Base-by-base conservation (phyloP, 129 eudicot genomes). In the Heracleum sosnowskyi region DNA sequence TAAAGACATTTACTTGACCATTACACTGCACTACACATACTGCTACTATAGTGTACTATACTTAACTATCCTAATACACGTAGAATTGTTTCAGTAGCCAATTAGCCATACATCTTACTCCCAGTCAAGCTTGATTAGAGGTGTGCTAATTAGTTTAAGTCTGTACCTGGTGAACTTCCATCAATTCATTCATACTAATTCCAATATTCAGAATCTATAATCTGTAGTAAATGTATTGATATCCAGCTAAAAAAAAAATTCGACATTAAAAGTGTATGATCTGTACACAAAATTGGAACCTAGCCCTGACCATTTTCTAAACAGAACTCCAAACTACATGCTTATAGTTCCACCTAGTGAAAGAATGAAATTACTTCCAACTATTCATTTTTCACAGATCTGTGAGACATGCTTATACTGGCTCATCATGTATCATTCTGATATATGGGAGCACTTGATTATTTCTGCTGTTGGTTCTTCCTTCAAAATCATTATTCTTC, bases 401-500 rank as follows among this genome's bases (percentile, higher is more conserved):
- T 62, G 18, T 29, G 35, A n/a, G 35, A 62, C 5, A 28, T 62
- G 69, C 69, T 22, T n/a, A 0, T 28, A 9, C 7, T 62, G 16
- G n/a, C 35, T 28, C 69, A 13, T 4, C 69, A 9, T 26, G 69
- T 12, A 11, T 28, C 35, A 4, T 53, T 53, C 28, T 5, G 28
- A 41, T 8, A 41, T 53, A 53, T 53, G 62, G 28, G 28, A 53
- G 69, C 69, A 28, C 69, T 62, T 29, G 18, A 62, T 11, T 62
- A 12, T 62, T 62, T 62, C 69, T 62, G 35, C 69, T 1, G 28
- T 11, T 62, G 16, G 34, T 28, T 62, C 12, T 62, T 62, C 35
- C 35, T 28, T 29, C 11, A 4, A 68, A 33, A 68, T 16, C 3
- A 45, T 84, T 69, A 76, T 35, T 79, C 89, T 63, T 86, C 89